Conservation (phyloP, 345 rosid genomes). For the Rhodamnia argentea region DNA sequence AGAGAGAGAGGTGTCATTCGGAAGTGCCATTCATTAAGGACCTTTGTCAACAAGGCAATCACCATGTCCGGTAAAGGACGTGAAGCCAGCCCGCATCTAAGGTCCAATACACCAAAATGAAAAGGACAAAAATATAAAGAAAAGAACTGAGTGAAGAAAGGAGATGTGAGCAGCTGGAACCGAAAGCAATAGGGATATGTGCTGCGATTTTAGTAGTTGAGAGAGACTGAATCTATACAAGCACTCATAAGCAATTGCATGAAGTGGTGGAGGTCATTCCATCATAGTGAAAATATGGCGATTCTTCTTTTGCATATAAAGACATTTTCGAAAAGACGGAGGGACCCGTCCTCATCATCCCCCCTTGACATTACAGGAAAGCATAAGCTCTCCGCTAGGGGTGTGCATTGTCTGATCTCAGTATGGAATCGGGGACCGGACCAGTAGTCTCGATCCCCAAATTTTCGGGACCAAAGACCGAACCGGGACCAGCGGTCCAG, state of each 20-base stretch:
- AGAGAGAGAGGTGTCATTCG: neutral
- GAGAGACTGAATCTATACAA: neutral
- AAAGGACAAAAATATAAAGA: neutral
- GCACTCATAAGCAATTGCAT: neutral
- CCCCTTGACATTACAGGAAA: neutral
- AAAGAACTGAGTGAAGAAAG: neutral
- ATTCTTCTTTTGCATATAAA: constrained; percentile 19
- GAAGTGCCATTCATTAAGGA: neutral
- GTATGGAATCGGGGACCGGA: too few relatives aligned
- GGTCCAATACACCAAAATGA: neutral
- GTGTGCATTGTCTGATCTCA: too few relatives aligned
- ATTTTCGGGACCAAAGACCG: too few relatives aligned
- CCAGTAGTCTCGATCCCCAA: too few relatives aligned
- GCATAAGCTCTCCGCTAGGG: neutral
- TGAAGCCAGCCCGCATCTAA: neutral
- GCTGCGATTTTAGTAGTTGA: neutral
- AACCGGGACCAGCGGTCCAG: too few relatives aligned
- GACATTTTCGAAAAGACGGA: constrained; percentile 26
- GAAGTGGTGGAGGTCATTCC: neutral
- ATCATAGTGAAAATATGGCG: neutral
- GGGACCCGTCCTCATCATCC: constrained; percentile 1
- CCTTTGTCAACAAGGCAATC: constrained; percentile 2
- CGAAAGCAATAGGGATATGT: neutral
- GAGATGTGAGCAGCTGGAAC: neutral
- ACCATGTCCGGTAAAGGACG: constrained; percentile 1